Conservation (phyloP, 2,329 filamentous ascomycete species). For the Paracoccidioides brasiliensis region DNA sequence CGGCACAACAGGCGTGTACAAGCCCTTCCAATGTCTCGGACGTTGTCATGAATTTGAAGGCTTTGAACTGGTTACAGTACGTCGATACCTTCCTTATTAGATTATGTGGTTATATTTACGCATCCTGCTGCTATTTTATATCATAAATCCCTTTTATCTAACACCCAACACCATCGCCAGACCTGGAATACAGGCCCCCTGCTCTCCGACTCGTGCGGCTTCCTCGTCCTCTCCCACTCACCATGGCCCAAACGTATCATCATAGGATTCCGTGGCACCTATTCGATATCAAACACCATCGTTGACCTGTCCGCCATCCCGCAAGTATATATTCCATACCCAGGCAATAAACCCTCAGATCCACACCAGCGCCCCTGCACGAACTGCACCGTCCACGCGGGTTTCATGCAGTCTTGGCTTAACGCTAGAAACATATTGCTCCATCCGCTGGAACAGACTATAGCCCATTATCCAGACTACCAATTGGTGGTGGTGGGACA, state of each 20-base stretch:
- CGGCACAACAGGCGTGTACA: constrained; percentile 64
- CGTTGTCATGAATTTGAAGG: constrained; percentile 72
- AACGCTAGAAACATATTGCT: constrained; percentile 59
- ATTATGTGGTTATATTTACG: not conserved
- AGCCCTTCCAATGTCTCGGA: constrained; percentile 74
- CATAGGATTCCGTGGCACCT: constrained; percentile 85
- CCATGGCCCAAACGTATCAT: constrained; percentile 52
- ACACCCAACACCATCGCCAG: constrained; percentile 17
- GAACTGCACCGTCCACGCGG: constrained; percentile 86
- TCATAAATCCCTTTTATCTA: not conserved
- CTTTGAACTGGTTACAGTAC: constrained; percentile 58
- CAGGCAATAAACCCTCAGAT: constrained; percentile 30
- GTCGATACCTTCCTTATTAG: not conserved
- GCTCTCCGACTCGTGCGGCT: constrained; percentile 83
- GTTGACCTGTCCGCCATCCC: constrained; percentile 79
- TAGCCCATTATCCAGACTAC: constrained; percentile 53
- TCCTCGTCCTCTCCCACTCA: constrained; percentile 72
- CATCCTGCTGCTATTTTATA: too few relatives aligned
- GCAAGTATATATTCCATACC: constrained; percentile 83
- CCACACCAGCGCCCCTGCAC: constrained; percentile 41
- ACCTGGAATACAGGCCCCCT: constrained; percentile 86
- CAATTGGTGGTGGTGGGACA: constrained; percentile 72
- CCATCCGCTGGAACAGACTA: constrained; percentile 48
- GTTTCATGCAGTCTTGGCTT: constrained; percentile 77
- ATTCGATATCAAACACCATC: constrained; percentile 84